phyloP scores from a whole-genome alignment of 164 flowering plant species.

The Tetracentron sinense region DNA sequence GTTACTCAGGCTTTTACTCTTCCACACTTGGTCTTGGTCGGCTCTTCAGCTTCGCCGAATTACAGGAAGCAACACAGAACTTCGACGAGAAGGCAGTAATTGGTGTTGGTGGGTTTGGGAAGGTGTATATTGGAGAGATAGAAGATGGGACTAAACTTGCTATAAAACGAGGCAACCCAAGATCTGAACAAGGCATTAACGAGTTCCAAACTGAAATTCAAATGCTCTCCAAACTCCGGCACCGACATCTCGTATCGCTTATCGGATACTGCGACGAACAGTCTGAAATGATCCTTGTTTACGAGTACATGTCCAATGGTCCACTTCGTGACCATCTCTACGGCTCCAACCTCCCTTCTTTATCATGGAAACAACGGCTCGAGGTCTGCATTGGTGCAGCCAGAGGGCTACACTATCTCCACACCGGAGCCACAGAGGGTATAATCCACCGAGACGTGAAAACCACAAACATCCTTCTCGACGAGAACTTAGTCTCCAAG shows the following conservation, averaged over 20 bases:
- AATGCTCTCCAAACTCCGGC: slow-evolving; percentile 81
- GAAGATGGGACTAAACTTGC: slow-evolving; percentile 74
- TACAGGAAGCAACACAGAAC: slow-evolving; percentile 58
- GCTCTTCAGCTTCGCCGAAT: slow-evolving; percentile 51
- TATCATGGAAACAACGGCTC: slow-evolving; percentile 76
- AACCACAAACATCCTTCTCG: slow-evolving; percentile 85
- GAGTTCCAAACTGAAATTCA: slow-evolving; percentile 86
- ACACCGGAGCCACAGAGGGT: slow-evolving; percentile 83
- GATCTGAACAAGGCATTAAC: slow-evolving; percentile 76
- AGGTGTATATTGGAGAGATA: slow-evolving; percentile 65
- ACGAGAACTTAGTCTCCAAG: slow-evolving; percentile 73
- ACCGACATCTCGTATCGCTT: slow-evolving; percentile 78
- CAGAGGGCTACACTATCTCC: slow-evolving; percentile 85
- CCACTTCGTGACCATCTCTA: slow-evolving; percentile 78
- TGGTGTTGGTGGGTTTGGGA: slow-evolving; percentile 96
- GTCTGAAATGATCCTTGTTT: slow-evolving; percentile 85
- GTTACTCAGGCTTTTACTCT: slow-evolving; percentile 36
- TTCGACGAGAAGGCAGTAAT: slow-evolving; percentile 71
- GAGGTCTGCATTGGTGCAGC: slow-evolving; percentile 89
- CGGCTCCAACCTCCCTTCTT: slow-evolving; percentile 46
- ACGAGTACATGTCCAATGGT: slow-evolving; percentile 90
- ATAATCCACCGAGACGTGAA: slow-evolving; percentile 92
- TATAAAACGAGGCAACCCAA: slow-evolving; percentile 65
- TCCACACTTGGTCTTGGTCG: slow-evolving; percentile 49
- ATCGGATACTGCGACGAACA: slow-evolving; percentile 82